phyloP scores from a whole-genome alignment of 2,329 filamentous ascomycete species.

The Fusarium albosuccineum region DNA sequence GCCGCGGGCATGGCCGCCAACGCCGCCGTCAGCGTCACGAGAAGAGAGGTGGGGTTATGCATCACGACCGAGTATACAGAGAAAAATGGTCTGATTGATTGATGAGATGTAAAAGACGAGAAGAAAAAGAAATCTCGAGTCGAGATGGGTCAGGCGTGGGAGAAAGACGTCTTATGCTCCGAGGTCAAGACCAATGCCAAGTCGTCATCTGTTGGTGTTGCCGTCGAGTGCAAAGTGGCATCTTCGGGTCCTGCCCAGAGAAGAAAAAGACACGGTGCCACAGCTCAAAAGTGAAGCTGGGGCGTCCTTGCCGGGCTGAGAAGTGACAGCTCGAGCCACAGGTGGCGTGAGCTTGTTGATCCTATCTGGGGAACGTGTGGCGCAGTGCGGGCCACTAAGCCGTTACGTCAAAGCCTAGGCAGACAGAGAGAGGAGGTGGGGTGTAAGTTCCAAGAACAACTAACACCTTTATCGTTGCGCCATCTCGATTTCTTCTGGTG shows the following conservation, averaged over 20 bases:
- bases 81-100: neutral
- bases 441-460: slow-evolving; percentile 23
- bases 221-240: slow-evolving; percentile 46
- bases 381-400: slow-evolving; percentile 15
- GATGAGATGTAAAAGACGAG: neutral
- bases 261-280: slow-evolving; percentile 51
- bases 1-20: slow-evolving; percentile 75
- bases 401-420: slow-evolving; percentile 34
- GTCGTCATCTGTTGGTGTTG: slow-evolving; percentile 21
- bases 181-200: slow-evolving; percentile 20
- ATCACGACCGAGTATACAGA: slow-evolving; percentile 53
- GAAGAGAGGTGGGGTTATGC: slow-evolving; percentile 64
- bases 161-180: slow-evolving; percentile 16
- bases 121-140: neutral
- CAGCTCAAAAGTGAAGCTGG: slow-evolving; percentile 34
- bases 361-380: slow-evolving; percentile 32
- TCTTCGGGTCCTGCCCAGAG: slow-evolving; percentile 37
- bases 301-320: slow-evolving; percentile 25
- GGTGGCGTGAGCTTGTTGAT: slow-evolving; percentile 37
- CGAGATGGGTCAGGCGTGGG: neutral
- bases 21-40: slow-evolving; percentile 65
- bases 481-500: slow-evolving; percentile 14
- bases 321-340: slow-evolving; percentile 41
- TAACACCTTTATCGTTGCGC: slow-evolving; percentile 24
- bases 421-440: slow-evolving; percentile 35